Conservation (phyloP, 768 basidiomycete genomes). For the Suillus paluster region DNA sequence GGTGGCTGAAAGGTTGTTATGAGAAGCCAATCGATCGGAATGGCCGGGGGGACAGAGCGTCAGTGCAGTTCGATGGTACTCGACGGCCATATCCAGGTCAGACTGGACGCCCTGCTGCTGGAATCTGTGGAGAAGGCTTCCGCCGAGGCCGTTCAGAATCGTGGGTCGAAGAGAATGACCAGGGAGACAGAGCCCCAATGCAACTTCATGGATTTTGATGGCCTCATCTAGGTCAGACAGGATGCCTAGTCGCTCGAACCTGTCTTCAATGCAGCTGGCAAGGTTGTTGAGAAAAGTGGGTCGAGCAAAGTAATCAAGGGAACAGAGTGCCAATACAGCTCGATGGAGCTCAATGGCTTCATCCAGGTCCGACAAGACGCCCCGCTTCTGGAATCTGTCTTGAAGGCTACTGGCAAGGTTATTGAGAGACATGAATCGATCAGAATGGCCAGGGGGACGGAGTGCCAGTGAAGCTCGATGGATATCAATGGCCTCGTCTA, state of each 20-base stretch:
- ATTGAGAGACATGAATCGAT: too few species aligned
- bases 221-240: too few species aligned
- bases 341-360: not conserved
- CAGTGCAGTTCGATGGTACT: conserved; percentile 6
- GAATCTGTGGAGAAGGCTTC: conserved; percentile 24
- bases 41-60: conserved; percentile 11
- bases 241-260: too few species aligned
- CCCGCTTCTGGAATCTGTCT: too few species aligned
- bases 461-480: too few species aligned
- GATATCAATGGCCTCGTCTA: too few species aligned
- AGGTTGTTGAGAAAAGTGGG: too few species aligned
- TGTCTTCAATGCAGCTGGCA: too few species aligned
- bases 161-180: too few species aligned
- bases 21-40: conserved; percentile 12
- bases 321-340: not conserved
- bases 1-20: conserved; percentile 19
- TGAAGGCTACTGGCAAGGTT: too few species aligned
- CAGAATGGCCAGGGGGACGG: too few species aligned
- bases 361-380: not conserved
- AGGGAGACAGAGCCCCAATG: conserved; percentile 7
- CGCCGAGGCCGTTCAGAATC: conserved; percentile 19
- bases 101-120: conserved; percentile 16
- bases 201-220: too few species aligned
- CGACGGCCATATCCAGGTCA: conserved; percentile 18
- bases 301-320: not conserved